A percentile compares a stretch with the other conserved stretches of the same genome.
phyloP scores from a whole-genome alignment of 1,139 yeast species.

The Saccharomyces hybrid region DNA sequence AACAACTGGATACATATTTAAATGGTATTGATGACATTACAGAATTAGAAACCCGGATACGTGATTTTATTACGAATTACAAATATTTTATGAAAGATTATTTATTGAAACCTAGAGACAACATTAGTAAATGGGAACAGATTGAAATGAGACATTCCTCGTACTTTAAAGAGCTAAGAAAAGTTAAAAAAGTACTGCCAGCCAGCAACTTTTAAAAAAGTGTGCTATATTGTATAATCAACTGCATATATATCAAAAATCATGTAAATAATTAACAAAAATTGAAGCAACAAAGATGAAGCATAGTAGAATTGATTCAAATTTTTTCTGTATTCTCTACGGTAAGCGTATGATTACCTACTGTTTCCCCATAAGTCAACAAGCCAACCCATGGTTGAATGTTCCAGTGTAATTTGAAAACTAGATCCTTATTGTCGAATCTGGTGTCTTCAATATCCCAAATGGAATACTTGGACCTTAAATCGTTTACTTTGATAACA shows the following conservation, averaged over 20 bases:
- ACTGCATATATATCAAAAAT: background rate
- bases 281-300: background rate
- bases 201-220: background rate
- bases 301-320: background rate
- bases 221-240: background rate
- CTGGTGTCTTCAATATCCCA: conserved; percentile 73
- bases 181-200: conserved; percentile 14
- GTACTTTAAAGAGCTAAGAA: conserved; percentile 17
- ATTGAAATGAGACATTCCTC: conserved; percentile 18
- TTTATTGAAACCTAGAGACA: conserved; percentile 19
- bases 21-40: conserved; percentile 11
- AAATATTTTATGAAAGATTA: conserved; percentile 29
- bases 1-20: conserved; percentile 25
- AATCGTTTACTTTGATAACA: conserved; percentile 42
- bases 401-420: conserved; percentile 76
- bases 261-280: background rate
- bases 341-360: conserved; percentile 19
- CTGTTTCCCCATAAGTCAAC: conserved; percentile 59
- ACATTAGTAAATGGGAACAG: conserved; percentile 20
- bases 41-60: conserved; percentile 6
- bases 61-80: conserved; percentile 13
- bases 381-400: conserved; percentile 89
- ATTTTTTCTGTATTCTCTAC: background rate
- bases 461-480: conserved; percentile 69
- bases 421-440: conserved; percentile 62